Conservation (phyloP, 257 asterid genomes). For the Hygrophila difformis region DNA sequence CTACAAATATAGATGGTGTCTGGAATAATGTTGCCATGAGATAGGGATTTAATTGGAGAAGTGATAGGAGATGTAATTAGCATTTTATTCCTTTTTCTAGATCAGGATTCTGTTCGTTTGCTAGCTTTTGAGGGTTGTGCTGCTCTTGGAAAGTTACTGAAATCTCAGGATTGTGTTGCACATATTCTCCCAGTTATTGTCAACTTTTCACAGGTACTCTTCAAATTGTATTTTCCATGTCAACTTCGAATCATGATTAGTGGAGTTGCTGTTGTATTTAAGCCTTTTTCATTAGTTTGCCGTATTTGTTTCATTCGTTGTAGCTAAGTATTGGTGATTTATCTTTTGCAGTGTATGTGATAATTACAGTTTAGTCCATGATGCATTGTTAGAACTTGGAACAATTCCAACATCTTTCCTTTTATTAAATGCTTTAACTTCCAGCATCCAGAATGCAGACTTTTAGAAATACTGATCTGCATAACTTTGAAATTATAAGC, state of each 20-base stretch:
- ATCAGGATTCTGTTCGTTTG: conserved; percentile 93
- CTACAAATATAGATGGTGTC: too few species aligned
- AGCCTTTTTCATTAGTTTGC: background rate
- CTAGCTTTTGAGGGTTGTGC: conserved; percentile 97
- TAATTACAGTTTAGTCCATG: too few species aligned
- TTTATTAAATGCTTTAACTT: too few species aligned
- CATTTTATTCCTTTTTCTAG: conserved; percentile 24
- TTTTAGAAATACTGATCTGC: too few species aligned
- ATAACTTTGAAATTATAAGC: too few species aligned
- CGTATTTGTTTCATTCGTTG: conserved; percentile 8
- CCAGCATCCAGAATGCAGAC: too few species aligned
- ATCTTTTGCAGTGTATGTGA: background rate
- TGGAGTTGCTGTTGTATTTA: background rate
- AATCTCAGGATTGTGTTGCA: conserved; percentile 86
- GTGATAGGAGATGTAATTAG: too few species aligned
- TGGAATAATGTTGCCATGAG: too few species aligned
- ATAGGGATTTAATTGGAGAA: too few species aligned
- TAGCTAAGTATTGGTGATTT: conserved; percentile 7
- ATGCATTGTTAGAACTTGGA: too few species aligned
- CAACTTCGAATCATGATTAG: background rate
- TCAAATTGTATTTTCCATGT: too few species aligned
- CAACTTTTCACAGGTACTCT: conserved; percentile 78
- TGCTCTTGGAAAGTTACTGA: conserved; percentile 89
- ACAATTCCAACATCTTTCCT: too few species aligned
- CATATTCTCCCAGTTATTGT: conserved; percentile 92